Percentiles rank a stretch among this genome's conserved stretches.
phyloP scores from a whole-genome alignment of 2,329 filamentous ascomycete species.

The Arachnomyces sp. region DNA sequence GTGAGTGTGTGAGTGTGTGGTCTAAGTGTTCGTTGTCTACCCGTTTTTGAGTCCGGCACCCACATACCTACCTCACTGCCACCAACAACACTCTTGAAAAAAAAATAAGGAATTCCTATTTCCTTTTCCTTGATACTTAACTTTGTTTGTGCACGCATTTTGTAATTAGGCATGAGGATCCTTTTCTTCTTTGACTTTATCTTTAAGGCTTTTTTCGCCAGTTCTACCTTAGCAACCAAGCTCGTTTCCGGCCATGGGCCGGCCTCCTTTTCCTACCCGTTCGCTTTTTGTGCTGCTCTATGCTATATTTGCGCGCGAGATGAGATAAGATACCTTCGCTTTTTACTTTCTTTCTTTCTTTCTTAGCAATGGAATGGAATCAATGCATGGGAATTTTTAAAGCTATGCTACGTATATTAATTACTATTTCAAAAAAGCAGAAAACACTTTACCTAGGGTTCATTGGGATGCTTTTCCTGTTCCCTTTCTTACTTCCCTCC shows the following conservation, averaged over 20 bases:
- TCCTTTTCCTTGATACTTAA: neutral
- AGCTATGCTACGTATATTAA: too few species aligned
- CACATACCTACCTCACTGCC: neutral
- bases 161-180: neutral
- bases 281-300: neutral
- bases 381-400: too few species aligned
- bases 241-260: neutral
- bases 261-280: constrained; percentile 1
- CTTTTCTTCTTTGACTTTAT: neutral
- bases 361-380: constrained; percentile 1
- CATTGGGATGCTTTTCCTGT: neutral
- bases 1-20: too few species aligned
- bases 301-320: neutral
- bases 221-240: too few species aligned
- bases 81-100: neutral
- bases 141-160: neutral
- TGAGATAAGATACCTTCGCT: constrained; percentile 5
- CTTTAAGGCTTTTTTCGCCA: constrained; percentile 5
- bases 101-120: neutral
- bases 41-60: neutral
- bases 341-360: constrained; percentile 3
- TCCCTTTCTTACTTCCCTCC: neutral
- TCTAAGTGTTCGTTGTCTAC: neutral
- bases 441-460: too few species aligned
- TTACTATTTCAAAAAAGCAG: too few species aligned